Percentiles rank a stretch among this genome's conserved stretches.
Conservation (phyloP, 2,329 filamentous ascomycete species). For the Alternaria metachromatica region DNA sequence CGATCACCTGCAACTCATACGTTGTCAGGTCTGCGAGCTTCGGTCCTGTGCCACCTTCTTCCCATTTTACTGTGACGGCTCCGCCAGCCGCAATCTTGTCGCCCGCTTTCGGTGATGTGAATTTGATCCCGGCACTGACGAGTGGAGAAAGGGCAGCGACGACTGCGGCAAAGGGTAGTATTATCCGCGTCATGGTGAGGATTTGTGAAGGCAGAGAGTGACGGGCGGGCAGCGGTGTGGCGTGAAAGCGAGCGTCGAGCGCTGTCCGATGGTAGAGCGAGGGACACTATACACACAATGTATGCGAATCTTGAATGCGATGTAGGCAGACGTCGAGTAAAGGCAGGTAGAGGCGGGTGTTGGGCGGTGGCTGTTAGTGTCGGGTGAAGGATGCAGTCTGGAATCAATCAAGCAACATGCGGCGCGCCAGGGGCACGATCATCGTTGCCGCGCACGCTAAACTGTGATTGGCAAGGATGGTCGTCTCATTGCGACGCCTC, state of each 20-base stretch:
- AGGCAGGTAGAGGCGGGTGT: slow-evolving; percentile 1
- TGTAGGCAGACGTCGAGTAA: neutral
- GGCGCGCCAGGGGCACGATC: slow-evolving; percentile 37
- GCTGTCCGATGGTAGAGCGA: neutral
- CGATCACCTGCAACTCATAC: slow-evolving; percentile 66
- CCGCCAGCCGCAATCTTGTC: slow-evolving; percentile 58
- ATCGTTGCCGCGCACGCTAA: slow-evolving; percentile 32
- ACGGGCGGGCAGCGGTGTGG: slow-evolving; percentile 5
- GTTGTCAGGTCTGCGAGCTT: slow-evolving; percentile 57
- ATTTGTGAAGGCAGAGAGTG: slow-evolving; percentile 24
- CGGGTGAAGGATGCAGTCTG: slow-evolving; percentile 16
- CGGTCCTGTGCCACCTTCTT: slow-evolving; percentile 61
- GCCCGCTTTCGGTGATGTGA: slow-evolving; percentile 62
- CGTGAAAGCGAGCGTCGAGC: neutral
- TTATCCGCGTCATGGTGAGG: slow-evolving; percentile 37
- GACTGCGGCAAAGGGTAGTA: slow-evolving; percentile 37
- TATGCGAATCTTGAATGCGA: neutral
- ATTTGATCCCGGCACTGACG: slow-evolving; percentile 60
- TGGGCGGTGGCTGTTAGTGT: slow-evolving; percentile 5
- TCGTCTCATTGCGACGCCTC: slow-evolving; percentile 17
- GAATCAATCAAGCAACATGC: slow-evolving; percentile 21
- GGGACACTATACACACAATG: neutral
- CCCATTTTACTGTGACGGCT: slow-evolving; percentile 63
- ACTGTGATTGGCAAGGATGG: slow-evolving; percentile 20
- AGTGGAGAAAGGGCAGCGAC: slow-evolving; percentile 50